A percentile compares a stretch with the other conserved stretches of the same genome.
phyloP scores from a whole-genome alignment of 352 stramenopile genomes.

The Globisporangium middletonii region DNA sequence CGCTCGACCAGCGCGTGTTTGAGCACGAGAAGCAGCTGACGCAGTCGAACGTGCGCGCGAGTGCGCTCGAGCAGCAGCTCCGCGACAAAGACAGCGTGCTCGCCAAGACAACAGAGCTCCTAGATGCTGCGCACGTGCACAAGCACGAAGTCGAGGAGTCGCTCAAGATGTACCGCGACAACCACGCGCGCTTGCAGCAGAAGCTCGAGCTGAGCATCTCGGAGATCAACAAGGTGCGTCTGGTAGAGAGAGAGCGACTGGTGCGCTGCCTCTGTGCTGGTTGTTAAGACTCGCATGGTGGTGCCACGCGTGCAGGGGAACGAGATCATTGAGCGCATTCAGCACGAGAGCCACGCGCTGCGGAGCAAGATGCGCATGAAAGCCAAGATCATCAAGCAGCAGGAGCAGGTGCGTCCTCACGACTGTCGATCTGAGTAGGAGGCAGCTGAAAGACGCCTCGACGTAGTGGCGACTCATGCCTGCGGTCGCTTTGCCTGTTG shows the following conservation, averaged over 20 bases:
- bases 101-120: slow-evolving; percentile 60
- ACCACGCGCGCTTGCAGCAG: slow-evolving; percentile 74
- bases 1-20: slow-evolving; percentile 75
- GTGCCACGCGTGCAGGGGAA: slow-evolving; percentile 49
- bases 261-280: neutral
- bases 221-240: slow-evolving; percentile 86
- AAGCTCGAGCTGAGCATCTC: slow-evolving; percentile 87
- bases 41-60: slow-evolving; percentile 61
- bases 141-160: slow-evolving; percentile 85
- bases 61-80: slow-evolving; percentile 72
- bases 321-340: slow-evolving; percentile 87
- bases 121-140: slow-evolving; percentile 57
- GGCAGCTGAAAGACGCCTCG: neutral
- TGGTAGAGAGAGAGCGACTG: neutral
- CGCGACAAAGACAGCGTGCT: slow-evolving; percentile 73
- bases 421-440: neutral
- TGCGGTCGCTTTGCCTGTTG: neutral
- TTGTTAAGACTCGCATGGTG: neutral
- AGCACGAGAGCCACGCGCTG: slow-evolving; percentile 71
- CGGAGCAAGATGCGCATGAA: slow-evolving; percentile 85
- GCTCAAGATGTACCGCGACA: slow-evolving; percentile 84
- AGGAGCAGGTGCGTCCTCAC: slow-evolving; percentile 51
- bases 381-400: slow-evolving; percentile 87
- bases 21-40: slow-evolving; percentile 82
- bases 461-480: neutral